Evolutionary conservation across 306 rosid species (phyloP).

Genomic region (Trichosanthes truncata): DNA sequence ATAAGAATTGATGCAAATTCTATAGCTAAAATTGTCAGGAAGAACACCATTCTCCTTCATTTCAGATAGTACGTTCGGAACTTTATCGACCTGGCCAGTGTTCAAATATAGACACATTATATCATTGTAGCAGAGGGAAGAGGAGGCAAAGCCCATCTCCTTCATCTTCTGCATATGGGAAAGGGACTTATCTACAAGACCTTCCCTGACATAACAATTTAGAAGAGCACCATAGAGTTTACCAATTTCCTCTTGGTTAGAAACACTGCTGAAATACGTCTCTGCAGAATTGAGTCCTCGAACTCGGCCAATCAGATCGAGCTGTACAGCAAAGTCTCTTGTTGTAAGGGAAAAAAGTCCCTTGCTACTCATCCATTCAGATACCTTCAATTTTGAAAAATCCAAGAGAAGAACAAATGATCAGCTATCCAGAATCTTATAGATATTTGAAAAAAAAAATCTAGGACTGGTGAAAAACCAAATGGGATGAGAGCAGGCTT

Average conservation of each 20-base stretch:
- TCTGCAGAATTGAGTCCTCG: conserved; percentile 52
- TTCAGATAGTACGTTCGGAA: conserved; percentile 36
- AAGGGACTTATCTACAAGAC: conserved; percentile 50
- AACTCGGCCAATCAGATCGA: conserved; percentile 53
- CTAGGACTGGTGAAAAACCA: not conserved
- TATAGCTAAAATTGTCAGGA: conserved; percentile 53
- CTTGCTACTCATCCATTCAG: conserved; percentile 61
- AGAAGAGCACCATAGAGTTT: conserved; percentile 55
- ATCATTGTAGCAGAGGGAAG: conserved; percentile 39
- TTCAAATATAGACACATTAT: conserved; percentile 50
- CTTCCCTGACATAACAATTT: conserved; percentile 60
- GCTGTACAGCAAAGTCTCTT: conserved; percentile 43
- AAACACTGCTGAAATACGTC: conserved; percentile 41
- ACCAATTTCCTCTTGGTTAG: conserved; percentile 27
- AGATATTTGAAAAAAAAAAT: not conserved
- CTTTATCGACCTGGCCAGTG: conserved; percentile 38
- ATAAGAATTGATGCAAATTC: conserved; percentile 46
- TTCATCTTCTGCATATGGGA: conserved; percentile 50
- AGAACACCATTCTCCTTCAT: conserved; percentile 48
- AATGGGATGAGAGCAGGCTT: not conserved
- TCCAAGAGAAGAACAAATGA: not conserved
- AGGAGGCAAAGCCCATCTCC: conserved; percentile 44
- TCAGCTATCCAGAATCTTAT: not conserved
- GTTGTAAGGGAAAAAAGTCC: conserved; percentile 26
- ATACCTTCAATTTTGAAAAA: conserved; percentile 30